Conservation (phyloP, 1,139 yeast species). For the Taphrina wiesneri region DNA sequence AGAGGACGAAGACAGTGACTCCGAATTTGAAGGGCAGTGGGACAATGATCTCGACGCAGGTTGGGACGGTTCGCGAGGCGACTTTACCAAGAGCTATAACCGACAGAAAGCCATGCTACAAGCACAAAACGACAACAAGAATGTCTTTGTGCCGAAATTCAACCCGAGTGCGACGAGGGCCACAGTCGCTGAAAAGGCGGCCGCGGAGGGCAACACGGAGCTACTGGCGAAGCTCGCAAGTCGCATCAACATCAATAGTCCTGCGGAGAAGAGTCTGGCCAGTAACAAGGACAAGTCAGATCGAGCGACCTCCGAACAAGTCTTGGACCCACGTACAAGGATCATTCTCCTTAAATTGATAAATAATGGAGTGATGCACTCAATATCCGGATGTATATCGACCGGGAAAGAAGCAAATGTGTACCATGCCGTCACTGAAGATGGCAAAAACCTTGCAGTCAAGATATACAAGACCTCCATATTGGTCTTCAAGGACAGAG, state of each 20-base stretch:
- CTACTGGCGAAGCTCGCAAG: conserved; percentile 34
- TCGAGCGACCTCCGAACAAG: conserved; percentile 96
- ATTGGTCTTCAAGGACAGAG: conserved; percentile 91
- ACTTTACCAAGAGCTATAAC: conserved; percentile 35
- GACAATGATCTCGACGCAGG: conserved; percentile 31
- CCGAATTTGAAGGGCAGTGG: conserved; percentile 23
- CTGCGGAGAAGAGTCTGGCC: conserved; percentile 35
- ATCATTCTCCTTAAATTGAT: conserved; percentile 76
- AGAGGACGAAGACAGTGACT: conserved; percentile 1
- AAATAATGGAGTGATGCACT: conserved; percentile 76
- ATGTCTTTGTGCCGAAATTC: conserved; percentile 21
- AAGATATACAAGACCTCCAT: conserved; percentile 96
- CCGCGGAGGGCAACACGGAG: conserved; percentile 31
- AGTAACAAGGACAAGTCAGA: conserved; percentile 68
- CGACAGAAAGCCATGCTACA: conserved; percentile 30
- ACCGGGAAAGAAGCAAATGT: conserved; percentile 99
- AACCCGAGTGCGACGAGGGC: conserved; percentile 30
- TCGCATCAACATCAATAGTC: conserved; percentile 22
- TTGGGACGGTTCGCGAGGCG: conserved; percentile 32
- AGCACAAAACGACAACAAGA: conserved; percentile 9
- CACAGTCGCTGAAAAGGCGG: conserved; percentile 23
- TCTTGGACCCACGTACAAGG: conserved; percentile 90
- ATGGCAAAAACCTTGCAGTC: conserved; percentile 62
- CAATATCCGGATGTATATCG: conserved; percentile 89
- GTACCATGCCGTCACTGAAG: conserved; percentile 83